Conservation (phyloP, 2,329 filamentous ascomycete species). For the Pseudogymnoascus sp. region DNA sequence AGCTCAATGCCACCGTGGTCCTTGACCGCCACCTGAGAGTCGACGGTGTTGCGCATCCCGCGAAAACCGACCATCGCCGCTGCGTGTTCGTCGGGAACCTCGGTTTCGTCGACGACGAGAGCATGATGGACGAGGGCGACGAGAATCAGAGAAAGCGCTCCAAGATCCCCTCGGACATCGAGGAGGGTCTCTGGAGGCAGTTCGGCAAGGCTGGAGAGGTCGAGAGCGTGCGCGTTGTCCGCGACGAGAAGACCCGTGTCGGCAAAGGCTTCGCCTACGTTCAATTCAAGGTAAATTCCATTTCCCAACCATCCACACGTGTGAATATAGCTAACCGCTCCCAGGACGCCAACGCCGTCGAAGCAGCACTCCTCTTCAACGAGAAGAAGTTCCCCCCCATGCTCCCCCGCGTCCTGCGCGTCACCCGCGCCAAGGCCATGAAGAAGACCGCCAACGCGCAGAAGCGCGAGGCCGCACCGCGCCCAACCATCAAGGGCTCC, state of each 20-base stretch:
- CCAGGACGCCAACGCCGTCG: constrained; percentile 74
- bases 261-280: constrained; percentile 98
- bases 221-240: constrained; percentile 86
- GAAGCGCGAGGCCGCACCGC: constrained; percentile 8
- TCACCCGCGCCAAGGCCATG: constrained; percentile 58
- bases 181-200: constrained; percentile 84
- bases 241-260: constrained; percentile 82
- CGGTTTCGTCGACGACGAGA: constrained; percentile 91
- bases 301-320: not conserved
- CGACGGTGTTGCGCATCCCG: constrained; percentile 82
- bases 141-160: constrained; percentile 64
- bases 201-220: constrained; percentile 73
- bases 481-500: not conserved
- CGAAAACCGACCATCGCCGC: constrained; percentile 71
- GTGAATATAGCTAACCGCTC: constrained; percentile 15
- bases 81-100: constrained; percentile 97
- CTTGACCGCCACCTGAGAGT: constrained; percentile 84
- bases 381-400: constrained; percentile 91
- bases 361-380: constrained; percentile 79
- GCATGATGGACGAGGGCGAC: constrained; percentile 55
- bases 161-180: constrained; percentile 71
- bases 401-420: constrained; percentile 80
- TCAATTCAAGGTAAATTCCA: constrained; percentile 63
- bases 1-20: constrained; percentile 75
- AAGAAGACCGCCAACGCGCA: constrained; percentile 30